These are phyloP conservation scores for Beauveria sp. DNA, from an alignment of 2,329 filamentous ascomycete genomes.

Conservation along the genomic window DNA sequence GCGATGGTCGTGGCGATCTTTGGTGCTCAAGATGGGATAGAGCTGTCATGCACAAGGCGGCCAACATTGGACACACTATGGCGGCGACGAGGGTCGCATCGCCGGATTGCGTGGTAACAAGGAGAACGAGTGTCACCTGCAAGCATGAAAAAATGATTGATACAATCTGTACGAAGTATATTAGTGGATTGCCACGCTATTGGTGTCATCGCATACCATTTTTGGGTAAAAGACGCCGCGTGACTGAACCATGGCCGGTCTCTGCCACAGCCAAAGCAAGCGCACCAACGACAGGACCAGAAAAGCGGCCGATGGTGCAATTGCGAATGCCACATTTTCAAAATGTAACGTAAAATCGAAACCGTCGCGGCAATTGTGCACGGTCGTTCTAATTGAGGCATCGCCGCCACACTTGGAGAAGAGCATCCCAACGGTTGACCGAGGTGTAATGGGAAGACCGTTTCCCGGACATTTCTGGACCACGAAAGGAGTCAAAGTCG, in stretches of 20 bases:
- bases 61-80: background rate
- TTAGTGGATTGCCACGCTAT: background rate
- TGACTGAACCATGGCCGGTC: background rate
- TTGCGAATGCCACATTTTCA: background rate
- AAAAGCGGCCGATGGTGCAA: background rate
- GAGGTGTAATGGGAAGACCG: too few relatives aligned
- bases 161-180: background rate
- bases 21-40: conserved; percentile 30
- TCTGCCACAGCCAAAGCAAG: background rate
- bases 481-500: too few relatives aligned
- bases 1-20: conserved; percentile 32
- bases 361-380: too few relatives aligned
- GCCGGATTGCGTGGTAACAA: too few relatives aligned
- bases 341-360: conserved; percentile 3
- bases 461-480: too few relatives aligned
- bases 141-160: background rate
- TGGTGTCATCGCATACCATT: background rate
- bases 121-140: background rate
- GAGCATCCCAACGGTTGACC: too few relatives aligned
- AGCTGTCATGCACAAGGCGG: conserved; percentile 20
- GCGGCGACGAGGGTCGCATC: conserved; percentile 18
- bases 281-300: background rate
- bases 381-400: too few relatives aligned
- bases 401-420: too few relatives aligned
- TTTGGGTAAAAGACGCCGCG: background rate